These are phyloP conservation scores for Phialophora tarda DNA, from an alignment of 2,329 filamentous ascomycete genomes.

Conservation along the genomic window DNA sequence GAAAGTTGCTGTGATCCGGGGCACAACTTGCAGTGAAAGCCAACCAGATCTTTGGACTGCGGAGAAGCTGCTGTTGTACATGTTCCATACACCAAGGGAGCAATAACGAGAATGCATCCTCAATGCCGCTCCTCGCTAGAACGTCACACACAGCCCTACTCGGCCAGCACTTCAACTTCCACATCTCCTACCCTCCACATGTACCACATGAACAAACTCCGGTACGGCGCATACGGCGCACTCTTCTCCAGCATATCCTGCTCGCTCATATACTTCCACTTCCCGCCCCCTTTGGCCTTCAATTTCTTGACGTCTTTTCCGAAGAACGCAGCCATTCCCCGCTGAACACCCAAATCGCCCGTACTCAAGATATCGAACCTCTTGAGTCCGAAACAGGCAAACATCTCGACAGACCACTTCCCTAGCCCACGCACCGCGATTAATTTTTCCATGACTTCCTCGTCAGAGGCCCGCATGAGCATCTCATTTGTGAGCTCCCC, in stretches of 20 bases:
- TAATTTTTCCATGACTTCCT: constrained; percentile 80
- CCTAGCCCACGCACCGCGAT: constrained; percentile 87
- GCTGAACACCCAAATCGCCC: constrained; percentile 89
- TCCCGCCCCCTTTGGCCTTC: constrained; percentile 77
- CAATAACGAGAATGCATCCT: neutral
- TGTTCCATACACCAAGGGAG: neutral
- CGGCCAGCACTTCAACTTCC: constrained; percentile 52
- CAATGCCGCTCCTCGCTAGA: neutral
- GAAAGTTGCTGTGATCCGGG: neutral
- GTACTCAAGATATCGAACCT: constrained; percentile 91
- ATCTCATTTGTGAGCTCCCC: constrained; percentile 78
- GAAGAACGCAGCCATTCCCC: constrained; percentile 87
- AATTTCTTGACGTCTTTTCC: constrained; percentile 84
- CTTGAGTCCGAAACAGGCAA: constrained; percentile 94
- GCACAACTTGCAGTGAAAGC: neutral
- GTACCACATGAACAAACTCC: constrained; percentile 97
- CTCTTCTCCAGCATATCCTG: constrained; percentile 86
- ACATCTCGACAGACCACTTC: constrained; percentile 96
- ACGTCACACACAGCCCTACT: constrained; percentile 4
- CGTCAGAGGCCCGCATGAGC: constrained; percentile 79
- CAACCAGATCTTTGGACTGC: neutral
- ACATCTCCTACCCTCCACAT: constrained; percentile 90
- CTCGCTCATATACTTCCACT: constrained; percentile 98
- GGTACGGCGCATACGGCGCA: constrained; percentile 81
- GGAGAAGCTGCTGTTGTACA: neutral